Conservation (phyloP, 306 rosid species). For the Senna tora region DNA sequence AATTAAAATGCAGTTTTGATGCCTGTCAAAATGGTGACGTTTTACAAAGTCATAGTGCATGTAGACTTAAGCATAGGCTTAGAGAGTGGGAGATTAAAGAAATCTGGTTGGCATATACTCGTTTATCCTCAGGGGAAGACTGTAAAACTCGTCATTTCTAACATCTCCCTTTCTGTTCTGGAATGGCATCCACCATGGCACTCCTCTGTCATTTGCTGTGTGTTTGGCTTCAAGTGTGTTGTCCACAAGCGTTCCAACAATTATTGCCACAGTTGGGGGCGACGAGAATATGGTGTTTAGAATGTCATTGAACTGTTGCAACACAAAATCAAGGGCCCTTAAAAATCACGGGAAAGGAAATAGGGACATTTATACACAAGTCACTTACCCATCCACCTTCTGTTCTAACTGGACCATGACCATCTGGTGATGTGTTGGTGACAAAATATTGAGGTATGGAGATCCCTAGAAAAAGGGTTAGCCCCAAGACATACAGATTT, state of each 20-base stretch:
- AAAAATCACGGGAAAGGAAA: background rate
- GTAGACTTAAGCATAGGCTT: constrained; percentile 1
- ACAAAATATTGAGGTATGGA: constrained; percentile 90
- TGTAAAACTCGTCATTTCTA: constrained; percentile 79
- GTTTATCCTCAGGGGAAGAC: constrained; percentile 65
- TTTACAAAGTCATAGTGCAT: constrained; percentile 24
- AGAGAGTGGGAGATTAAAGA: constrained; percentile 31
- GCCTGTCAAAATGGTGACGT: constrained; percentile 22
- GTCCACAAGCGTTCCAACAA: constrained; percentile 80
- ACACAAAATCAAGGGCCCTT: constrained; percentile 17
- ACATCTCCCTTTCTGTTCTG: constrained; percentile 75
- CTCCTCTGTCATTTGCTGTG: constrained; percentile 62
- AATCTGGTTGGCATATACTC: constrained; percentile 73
- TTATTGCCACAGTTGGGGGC: constrained; percentile 78
- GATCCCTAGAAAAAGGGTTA: constrained; percentile 81
- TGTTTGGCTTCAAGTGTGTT: constrained; percentile 70
- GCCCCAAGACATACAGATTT: constrained; percentile 79
- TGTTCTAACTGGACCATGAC: constrained; percentile 86
- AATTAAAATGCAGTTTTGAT: constrained; percentile 26
- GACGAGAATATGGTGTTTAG: constrained; percentile 91
- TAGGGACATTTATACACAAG: background rate
- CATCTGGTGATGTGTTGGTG: constrained; percentile 59
- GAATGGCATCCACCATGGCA: constrained; percentile 88
- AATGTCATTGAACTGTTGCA: constrained; percentile 79
- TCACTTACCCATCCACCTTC: constrained; percentile 85